Evolutionary conservation across 768 basidiomycete genomes (phyloP), one percentile per base, ranked within the genome.

Genomic region (Naganishia antarctica): DNA sequence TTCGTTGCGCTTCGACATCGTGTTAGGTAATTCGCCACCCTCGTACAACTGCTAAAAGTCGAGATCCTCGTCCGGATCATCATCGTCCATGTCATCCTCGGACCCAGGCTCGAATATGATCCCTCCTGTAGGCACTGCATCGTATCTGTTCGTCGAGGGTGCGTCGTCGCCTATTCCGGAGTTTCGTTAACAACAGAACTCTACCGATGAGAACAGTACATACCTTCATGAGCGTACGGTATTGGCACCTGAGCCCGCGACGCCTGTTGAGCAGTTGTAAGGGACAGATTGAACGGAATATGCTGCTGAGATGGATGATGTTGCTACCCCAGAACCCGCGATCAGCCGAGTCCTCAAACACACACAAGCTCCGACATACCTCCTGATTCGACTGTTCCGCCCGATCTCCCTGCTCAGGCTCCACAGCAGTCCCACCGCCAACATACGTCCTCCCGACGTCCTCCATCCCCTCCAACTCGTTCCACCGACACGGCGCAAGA

Each of bases 51-150:
- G 21, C 61, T 61, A 71, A 29, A 71, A 71, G 28, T 94, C 89
- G 65, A 94, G 79, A 78, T 94, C 91, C 73, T 94, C 92, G 70
- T 96, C 92, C 23, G 92, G 92, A 80, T 96, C 92, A 61, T 94
- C 92, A 61, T 93, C 92, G 73, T 96, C 92, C 57, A 93, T 84
- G 69, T 96, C 92, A 72, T 96, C 92, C 28, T 88, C 91, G 28
- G 89, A 90, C 74, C 93, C 92, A 9, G 92, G 91, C 69, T 92
- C 90, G 68, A 94, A 96, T 66, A 87, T 81, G 61, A 96, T 93
- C 28, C 66, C 66, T 23, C 68, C 69, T 7, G 45, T 46, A 15
- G 53, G 29, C 21, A 53, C 53, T 0, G 63, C 57, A 41, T 58
- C 63, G 43, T 64, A 58, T 1, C 63, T 50, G 6, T 53, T 40